Conservation (phyloP, 208 protist species). For the Leishmania turanica region DNA sequence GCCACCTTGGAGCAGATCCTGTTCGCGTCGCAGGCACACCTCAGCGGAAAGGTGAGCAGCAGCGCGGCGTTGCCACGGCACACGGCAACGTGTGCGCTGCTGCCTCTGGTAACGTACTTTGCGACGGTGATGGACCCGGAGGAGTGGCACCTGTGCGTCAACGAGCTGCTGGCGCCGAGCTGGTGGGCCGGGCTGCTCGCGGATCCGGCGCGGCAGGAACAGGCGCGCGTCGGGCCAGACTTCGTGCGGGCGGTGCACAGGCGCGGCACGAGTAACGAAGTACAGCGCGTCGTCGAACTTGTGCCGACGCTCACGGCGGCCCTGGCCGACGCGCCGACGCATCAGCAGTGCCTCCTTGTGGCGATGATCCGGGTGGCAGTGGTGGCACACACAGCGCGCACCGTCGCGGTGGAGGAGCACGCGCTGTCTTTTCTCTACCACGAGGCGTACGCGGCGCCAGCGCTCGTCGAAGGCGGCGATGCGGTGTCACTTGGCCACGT, state of each 20-base stretch:
- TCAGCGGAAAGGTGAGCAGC: not conserved
- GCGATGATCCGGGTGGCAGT: constrained; percentile 42
- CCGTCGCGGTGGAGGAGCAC: constrained; percentile 8
- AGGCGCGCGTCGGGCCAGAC: constrained; percentile 45
- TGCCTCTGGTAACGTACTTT: constrained; percentile 34
- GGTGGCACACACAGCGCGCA: not conserved
- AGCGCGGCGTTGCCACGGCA: constrained; percentile 3
- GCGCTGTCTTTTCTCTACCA: constrained; percentile 64
- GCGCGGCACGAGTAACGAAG: constrained; percentile 18
- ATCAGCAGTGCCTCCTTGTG: constrained; percentile 79
- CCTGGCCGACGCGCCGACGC: constrained; percentile 37
- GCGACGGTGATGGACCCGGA: constrained; percentile 26
- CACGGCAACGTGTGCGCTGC: constrained; percentile 26
- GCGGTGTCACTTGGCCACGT: constrained; percentile 62
- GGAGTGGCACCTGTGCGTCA: constrained; percentile 35
- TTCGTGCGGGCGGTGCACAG: constrained; percentile 41
- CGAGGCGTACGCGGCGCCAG: constrained; percentile 60
- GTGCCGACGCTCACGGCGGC: constrained; percentile 25
- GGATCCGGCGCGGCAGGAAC: constrained; percentile 23
- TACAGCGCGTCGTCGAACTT: constrained; percentile 33
- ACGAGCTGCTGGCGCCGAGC: constrained; percentile 35
- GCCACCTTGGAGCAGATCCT: constrained; percentile 23
- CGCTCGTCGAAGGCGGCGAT: constrained; percentile 77
- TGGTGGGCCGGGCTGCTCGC: constrained; percentile 29
- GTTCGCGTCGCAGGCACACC: constrained; percentile 21